These are phyloP conservation scores for Rubus parviflorus DNA, from an alignment of 306 rosid genomes.

Conservation along the genomic window DNA sequence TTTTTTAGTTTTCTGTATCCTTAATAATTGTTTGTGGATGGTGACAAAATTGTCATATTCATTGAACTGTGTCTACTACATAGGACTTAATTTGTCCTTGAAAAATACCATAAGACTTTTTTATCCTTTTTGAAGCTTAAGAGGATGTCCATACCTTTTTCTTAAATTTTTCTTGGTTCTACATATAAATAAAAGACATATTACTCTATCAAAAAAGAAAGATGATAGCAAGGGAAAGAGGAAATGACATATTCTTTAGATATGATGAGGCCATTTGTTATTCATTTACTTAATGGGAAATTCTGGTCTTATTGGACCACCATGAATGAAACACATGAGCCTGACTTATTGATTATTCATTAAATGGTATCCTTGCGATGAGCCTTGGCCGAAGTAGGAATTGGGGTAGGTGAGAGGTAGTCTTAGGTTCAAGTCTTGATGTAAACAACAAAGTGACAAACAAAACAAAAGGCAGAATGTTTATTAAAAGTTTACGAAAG, in stretches of 20 bases:
- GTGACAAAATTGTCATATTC: background rate
- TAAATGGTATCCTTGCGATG: background rate
- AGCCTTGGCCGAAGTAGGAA: background rate
- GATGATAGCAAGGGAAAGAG: background rate
- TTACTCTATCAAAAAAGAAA: background rate
- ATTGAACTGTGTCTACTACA: background rate
- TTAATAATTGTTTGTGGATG: background rate
- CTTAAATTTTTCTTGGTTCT: background rate
- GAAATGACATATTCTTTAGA: background rate
- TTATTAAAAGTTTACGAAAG: background rate
- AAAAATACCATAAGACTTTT: background rate
- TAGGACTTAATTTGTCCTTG: background rate
- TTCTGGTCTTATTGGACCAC: background rate
- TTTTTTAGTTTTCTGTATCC: background rate
- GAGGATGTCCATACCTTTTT: background rate
- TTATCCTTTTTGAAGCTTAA: background rate
- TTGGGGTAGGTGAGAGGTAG: background rate
- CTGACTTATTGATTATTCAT: background rate
- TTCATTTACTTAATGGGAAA: background rate
- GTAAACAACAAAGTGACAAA: background rate
- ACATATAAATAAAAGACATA: background rate
- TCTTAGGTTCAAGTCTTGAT: background rate
- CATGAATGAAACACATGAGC: background rate
- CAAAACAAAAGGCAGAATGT: background rate
- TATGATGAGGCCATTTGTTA: background rate